Percentiles rank a stretch among this genome's conserved stretches.
Evolutionary conservation across 495 filamentous ascomycete genomes (phyloP).

Genomic region (Aspergillus kassunensis): DNA sequence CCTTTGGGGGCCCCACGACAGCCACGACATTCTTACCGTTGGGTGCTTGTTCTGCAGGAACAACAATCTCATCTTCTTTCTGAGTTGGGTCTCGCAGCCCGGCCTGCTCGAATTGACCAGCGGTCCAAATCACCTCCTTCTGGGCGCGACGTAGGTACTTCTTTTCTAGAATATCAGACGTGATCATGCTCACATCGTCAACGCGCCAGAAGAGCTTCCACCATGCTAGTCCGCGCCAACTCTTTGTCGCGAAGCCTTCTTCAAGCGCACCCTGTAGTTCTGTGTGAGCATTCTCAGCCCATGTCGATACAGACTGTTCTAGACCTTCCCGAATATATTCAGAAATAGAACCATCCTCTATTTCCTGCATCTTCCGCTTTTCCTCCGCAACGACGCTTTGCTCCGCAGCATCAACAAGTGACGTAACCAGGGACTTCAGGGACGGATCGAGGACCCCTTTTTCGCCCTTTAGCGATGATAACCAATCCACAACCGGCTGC

Average conservation of each 20-base stretch:
- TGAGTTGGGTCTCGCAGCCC: constrained; percentile 39
- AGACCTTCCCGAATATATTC: constrained; percentile 46
- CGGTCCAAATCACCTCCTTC: constrained; percentile 68
- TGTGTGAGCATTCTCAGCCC: constrained; percentile 75
- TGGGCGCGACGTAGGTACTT: constrained; percentile 75
- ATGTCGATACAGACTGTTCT: constrained; percentile 54
- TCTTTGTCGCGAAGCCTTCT: constrained; percentile 60
- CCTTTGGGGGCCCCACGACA: constrained; percentile 6
- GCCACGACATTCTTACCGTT: background rate
- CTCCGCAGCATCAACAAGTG: constrained; percentile 58
- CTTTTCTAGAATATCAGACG: constrained; percentile 67
- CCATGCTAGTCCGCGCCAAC: constrained; percentile 79
- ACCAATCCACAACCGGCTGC: constrained; percentile 62
- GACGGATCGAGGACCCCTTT: constrained; percentile 53
- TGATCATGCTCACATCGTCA: constrained; percentile 82
- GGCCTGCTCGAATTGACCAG: constrained; percentile 75
- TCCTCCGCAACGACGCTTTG: constrained; percentile 50
- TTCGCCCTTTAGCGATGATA: constrained; percentile 46
- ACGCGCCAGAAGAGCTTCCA: constrained; percentile 95
- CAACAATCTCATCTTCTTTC: background rate
- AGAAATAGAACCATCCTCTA: constrained; percentile 34
- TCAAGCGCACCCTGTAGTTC: constrained; percentile 79
- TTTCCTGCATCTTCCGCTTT: constrained; percentile 30
- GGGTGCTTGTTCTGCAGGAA: background rate
- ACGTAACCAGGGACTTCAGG: constrained; percentile 61